phyloP scores from a whole-genome alignment of 306 rosid genomes.

The Lathyrus tuberosus region DNA sequence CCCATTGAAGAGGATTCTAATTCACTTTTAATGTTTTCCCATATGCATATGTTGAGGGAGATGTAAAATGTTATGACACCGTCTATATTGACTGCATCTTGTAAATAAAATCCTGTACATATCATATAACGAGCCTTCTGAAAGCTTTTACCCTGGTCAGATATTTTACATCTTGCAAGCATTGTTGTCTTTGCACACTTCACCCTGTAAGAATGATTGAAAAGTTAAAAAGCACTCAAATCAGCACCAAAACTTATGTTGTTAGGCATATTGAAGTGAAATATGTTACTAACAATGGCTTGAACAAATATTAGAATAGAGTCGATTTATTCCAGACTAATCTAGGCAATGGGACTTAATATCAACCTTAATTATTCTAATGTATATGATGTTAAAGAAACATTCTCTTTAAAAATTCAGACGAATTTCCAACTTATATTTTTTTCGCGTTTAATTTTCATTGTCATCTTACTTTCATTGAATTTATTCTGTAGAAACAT shows the following conservation, averaged over 20 bases:
- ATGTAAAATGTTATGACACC: not conserved
- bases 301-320: conserved; percentile 7
- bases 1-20: too few relatives aligned
- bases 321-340: conserved; percentile 30
- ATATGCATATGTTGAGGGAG: conserved; percentile 15
- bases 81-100: conserved; percentile 28
- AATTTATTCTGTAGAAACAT: conserved; percentile 13
- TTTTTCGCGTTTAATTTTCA: not conserved
- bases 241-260: conserved; percentile 29
- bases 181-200: conserved; percentile 63
- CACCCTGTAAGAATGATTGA: conserved; percentile 50
- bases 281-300: not conserved
- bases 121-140: conserved; percentile 22
- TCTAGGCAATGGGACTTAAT: conserved; percentile 1
- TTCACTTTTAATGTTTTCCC: too few relatives aligned
- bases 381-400: conserved; percentile 14
- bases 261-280: conserved; percentile 16
- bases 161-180: conserved; percentile 63
- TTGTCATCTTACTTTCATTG: conserved; percentile 7
- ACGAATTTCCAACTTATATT: not conserved
- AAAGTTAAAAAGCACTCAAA: not conserved
- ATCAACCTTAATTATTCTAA: conserved; percentile 8
- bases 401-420: conserved; percentile 1
- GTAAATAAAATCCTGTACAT: conserved; percentile 14
- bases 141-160: conserved; percentile 16